Conservation (phyloP, 352 stramenopile species). For the Globisporangium alternatum region DNA sequence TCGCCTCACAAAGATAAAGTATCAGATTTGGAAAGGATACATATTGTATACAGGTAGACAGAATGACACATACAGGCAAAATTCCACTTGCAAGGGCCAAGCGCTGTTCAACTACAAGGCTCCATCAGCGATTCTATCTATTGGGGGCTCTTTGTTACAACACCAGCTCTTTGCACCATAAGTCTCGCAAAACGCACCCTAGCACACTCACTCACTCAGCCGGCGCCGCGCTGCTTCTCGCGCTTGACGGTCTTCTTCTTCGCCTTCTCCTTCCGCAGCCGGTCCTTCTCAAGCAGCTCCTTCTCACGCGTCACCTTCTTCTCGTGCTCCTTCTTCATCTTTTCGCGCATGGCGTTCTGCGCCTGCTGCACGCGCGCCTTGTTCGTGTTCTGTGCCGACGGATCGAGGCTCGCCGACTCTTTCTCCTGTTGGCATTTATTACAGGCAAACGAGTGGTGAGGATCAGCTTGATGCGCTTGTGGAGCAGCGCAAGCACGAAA, state of each 20-base stretch:
- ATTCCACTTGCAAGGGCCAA: not conserved
- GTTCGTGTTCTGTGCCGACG: slow-evolving; percentile 42
- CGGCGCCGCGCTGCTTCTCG: slow-evolving; percentile 53
- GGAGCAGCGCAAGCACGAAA: not conserved
- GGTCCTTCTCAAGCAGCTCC: slow-evolving; percentile 46
- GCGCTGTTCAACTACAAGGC: not conserved
- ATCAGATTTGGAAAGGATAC: not conserved
- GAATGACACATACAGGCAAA: too few relatives aligned
- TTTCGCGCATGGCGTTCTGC: slow-evolving; percentile 36
- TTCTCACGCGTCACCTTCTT: slow-evolving; percentile 55
- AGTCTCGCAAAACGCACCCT: not conserved
- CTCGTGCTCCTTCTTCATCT: slow-evolving; percentile 60
- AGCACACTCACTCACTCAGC: slow-evolving; percentile 19
- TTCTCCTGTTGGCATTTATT: slow-evolving; percentile 26
- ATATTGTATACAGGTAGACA: not conserved
- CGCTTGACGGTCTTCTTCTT: slow-evolving; percentile 56
- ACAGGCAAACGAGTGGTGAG: slow-evolving; percentile 1
- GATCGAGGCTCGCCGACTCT: slow-evolving; percentile 25
- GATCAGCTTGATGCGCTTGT: not conserved
- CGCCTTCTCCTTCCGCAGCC: slow-evolving; percentile 51
- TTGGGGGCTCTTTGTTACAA: too few relatives aligned
- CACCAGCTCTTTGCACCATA: not conserved
- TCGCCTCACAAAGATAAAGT: too few relatives aligned
- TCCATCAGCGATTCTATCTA: not conserved
- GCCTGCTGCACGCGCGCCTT: slow-evolving; percentile 37